Evolutionary conservation across 1,139 yeast genomes (phyloP), one percentile per base, ranked within the genome.

Genomic region (Nakaseomyces bracarensis): DNA sequence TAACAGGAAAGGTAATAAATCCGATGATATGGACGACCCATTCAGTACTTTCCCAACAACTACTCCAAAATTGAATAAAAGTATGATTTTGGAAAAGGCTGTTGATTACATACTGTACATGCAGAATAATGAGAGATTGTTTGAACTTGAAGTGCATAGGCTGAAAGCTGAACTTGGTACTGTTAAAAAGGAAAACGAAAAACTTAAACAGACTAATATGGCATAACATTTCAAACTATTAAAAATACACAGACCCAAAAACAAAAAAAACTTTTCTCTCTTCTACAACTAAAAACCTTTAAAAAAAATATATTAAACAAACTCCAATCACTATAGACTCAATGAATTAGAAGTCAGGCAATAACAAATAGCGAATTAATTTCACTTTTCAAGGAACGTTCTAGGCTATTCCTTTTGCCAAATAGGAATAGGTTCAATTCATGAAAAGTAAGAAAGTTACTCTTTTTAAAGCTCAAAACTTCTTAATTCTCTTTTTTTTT

Each of bases 41-140:
- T 38, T 34, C 7, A 42, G 44, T 11, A 29, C 43, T 7, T 40
- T 39, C 16, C 47, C 45, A 2, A 44, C 42, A 11, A 53, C 56
- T 23, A 54, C 54, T 18, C 63, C 67, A 34, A 71, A 69, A 52
- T 63, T 79, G 42, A 79, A 79, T 58, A 79, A 79, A 58, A 73
- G 81, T 34, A 72, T 75, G 71, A 78, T 79, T 42, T 63, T 79
- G 48, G 85, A 79, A 51, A 74, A 75, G 55, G 85, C 85, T 4
- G 78, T 77, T 4, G 75, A 74, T 38, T 79, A 80, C 52, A 70
- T 80, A 40, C 54, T 71, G 33, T 66, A 67, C 48, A 54, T 77
- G 46, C 76, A 74, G 49, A 67, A 67, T 33, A 71, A 71, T 47
- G 72, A 73, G 50, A 57, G 60, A 28, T 40, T 59, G 19, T 56